Base-by-base conservation (phyloP, 2,329 filamentous ascomycete species). In the Sarocladiaceae sp. region DNA sequence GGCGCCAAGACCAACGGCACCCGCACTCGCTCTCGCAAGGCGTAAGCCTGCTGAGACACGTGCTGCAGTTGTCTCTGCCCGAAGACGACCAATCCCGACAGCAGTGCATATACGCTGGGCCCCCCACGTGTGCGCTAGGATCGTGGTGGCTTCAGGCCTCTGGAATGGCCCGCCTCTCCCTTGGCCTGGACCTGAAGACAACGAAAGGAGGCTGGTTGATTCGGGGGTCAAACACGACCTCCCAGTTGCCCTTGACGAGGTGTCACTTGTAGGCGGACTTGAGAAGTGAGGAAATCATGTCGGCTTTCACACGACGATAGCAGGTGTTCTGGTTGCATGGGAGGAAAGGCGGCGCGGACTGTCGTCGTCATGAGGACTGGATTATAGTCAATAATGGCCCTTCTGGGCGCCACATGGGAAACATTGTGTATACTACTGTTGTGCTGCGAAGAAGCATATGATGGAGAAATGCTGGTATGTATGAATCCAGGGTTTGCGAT, bases 1-100 rank as follows among this genome's bases (percentile, higher is more conserved):
- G 73, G 74, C 37, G 65, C 67, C 53, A 76, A 74, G 67, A 63
- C 75, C 53, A 83, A 76, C 58, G 80, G 78, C 51, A 66, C 74
- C 47, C 31, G 33, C 19, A 80, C 82, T 40, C 74, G 83, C 54
- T 85, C 81, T 53, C 79, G 83, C 59, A 87, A 86, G 74, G 83
- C 83, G 44, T 67, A 63, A 56, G 45, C 35, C 12, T 27, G 10
- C 3, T 4, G n/a, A 13, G 23, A n/a, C 15, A 15, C 10, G 19
- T 19, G 35, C 12, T 24, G 20, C 16, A 20, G 10, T 20, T 13
- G 7, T 35, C n/a, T 18, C 31, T 15, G 16, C 6, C 6, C 16
- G 31, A 33, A 33, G 13, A 15, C 31, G 16, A 15, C 31, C 11
- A 6, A 33, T 15, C 12, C 7, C n/a, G 16, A 15, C 31, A 9